A percentile compares a stretch with the other conserved stretches of the same genome.
Evolutionary conservation across 83 land plant genomes (phyloP).

Genomic region (Picea engelmannii): DNA sequence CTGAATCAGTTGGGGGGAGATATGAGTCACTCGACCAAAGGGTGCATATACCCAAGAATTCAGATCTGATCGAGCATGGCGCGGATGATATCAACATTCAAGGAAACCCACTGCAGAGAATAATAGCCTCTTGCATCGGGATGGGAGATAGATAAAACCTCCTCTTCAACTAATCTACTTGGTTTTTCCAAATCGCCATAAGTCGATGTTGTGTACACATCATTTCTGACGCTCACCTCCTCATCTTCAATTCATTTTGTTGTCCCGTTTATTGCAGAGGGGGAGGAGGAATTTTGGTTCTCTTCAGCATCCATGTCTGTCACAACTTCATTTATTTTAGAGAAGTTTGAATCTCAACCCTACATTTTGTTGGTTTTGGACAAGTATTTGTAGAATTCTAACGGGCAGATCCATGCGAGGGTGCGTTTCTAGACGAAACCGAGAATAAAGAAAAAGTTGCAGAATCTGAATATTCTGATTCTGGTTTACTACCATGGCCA

Average conservation of each 20-base stretch:
- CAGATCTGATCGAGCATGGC: constrained; percentile 72
- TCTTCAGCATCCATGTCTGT: constrained; percentile 19
- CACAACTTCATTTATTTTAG: constrained; percentile 35
- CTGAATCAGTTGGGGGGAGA: no score
- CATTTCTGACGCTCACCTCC: constrained; percentile 48
- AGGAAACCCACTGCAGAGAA: constrained; percentile 95
- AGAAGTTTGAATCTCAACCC: background rate
- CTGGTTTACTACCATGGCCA: no score
- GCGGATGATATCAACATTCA: constrained; percentile 93
- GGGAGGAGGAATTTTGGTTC: background rate
- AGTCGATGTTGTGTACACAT: constrained; percentile 90
- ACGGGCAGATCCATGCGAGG: no score
- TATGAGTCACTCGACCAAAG: no score
- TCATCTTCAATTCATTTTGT: constrained; percentile 6
- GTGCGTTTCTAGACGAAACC: no score
- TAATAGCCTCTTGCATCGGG: constrained; percentile 82
- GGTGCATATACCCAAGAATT: no score
- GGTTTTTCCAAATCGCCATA: constrained; percentile 96
- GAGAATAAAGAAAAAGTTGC: no score
- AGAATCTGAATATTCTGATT: no score
- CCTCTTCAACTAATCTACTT: constrained; percentile 73
- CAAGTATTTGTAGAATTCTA: no score
- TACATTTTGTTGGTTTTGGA: background rate
- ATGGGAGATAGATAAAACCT: constrained; percentile 80
- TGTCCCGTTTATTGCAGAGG: constrained; percentile 14